A percentile compares a stretch with the other conserved stretches of the same genome.
These are phyloP conservation scores for Sonneratia alba DNA, from an alignment of 345 rosid genomes.

Conservation along the genomic window DNA sequence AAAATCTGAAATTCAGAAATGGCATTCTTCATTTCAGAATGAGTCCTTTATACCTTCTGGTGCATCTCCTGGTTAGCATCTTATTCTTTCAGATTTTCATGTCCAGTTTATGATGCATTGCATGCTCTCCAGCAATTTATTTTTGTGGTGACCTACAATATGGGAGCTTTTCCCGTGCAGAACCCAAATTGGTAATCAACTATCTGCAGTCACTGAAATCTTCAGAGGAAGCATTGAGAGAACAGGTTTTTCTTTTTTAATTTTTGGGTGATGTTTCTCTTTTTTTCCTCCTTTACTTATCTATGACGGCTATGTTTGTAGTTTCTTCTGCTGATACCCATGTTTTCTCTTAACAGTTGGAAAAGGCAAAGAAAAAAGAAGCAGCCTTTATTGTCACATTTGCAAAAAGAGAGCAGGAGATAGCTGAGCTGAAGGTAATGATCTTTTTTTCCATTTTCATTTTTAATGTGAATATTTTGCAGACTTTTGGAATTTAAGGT, in stretches of 20 bases:
- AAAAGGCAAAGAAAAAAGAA: conserved; percentile 91
- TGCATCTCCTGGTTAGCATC: conserved; percentile 64
- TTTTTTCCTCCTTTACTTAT: background rate
- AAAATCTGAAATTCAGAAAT: conserved; percentile 63
- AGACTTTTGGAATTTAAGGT: too few species aligned
- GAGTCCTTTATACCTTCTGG: conserved; percentile 61
- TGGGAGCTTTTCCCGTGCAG: conserved; percentile 12
- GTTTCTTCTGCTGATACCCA: background rate
- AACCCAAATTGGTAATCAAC: conserved; percentile 37
- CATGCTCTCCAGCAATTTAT: background rate
- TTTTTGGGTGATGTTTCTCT: background rate
- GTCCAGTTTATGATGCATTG: conserved; percentile 8
- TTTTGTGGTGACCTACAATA: background rate
- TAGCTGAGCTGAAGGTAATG: conserved; percentile 75
- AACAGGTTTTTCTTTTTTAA: conserved; percentile 67
- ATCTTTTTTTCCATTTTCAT: too few species aligned
- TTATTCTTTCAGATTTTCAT: background rate
- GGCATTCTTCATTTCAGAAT: conserved; percentile 78
- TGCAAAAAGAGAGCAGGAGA: conserved; percentile 91
- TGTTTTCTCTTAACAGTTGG: conserved; percentile 47
- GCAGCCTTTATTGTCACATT: conserved; percentile 94
- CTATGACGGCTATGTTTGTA: background rate
- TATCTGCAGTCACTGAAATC: conserved; percentile 74
- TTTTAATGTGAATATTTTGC: too few species aligned
- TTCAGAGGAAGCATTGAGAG: conserved; percentile 75